Evolutionary conservation across 2,329 filamentous ascomycete genomes (phyloP).

Genomic region (Gnomoniopsis smithogilvyi): DNA sequence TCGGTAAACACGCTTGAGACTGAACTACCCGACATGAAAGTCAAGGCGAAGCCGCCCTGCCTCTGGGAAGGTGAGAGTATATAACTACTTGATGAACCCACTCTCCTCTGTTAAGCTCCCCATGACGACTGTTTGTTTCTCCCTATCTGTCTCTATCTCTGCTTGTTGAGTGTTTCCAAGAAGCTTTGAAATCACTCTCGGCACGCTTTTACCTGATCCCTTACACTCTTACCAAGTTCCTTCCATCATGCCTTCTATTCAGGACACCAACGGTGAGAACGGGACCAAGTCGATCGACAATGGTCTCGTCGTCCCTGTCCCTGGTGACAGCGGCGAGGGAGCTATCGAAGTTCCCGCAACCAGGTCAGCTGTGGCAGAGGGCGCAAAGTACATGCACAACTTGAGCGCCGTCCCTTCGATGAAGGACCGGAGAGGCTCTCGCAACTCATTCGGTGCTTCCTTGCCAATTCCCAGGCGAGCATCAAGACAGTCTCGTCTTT

Average conservation of each 20-base stretch:
- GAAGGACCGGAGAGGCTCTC: conserved; percentile 64
- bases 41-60: background rate
- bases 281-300: conserved; percentile 24
- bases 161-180: conserved; percentile 1
- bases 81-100: conserved; percentile 16
- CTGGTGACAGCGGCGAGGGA: conserved; percentile 41
- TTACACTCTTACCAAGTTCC: conserved; percentile 1
- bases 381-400: conserved; percentile 68
- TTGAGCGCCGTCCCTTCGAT: conserved; percentile 65
- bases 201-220: conserved; percentile 8
- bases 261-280: conserved; percentile 10
- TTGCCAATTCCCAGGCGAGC: conserved; percentile 71
- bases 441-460: conserved; percentile 72
- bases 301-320: conserved; percentile 33
- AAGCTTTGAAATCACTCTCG: conserved; percentile 7
- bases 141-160: background rate
- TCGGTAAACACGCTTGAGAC: background rate
- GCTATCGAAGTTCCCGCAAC: conserved; percentile 69
- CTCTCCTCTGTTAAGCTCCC: background rate
- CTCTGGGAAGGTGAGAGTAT: conserved; percentile 8
- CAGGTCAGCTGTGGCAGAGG: conserved; percentile 65
- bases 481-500: conserved; percentile 61
- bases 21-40: background rate
- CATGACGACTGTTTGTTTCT: conserved; percentile 1
- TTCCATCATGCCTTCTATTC: conserved; percentile 8